Percentiles rank a stretch among this genome's conserved stretches.
Evolutionary conservation across 2,329 filamentous ascomycete species (phyloP).

Genomic region (Clarireedia paspali): DNA sequence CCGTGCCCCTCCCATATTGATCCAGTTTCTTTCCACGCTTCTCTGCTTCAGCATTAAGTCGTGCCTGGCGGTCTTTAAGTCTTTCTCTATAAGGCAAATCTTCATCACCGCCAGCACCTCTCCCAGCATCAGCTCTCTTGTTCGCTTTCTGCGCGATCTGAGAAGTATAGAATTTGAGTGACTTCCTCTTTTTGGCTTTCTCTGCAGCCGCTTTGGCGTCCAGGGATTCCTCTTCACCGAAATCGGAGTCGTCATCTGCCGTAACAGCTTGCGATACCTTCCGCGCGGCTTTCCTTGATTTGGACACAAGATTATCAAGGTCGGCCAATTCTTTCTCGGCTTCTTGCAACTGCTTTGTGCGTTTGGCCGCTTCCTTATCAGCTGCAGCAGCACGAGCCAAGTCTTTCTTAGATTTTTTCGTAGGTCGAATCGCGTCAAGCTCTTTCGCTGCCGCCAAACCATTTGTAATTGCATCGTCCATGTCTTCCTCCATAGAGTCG

Average conservation of each 20-base stretch:
- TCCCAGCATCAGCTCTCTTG: slow-evolving; percentile 66
- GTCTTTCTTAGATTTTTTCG: slow-evolving; percentile 25
- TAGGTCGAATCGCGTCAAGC: not conserved
- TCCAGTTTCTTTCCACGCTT: slow-evolving; percentile 63
- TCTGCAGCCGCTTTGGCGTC: slow-evolving; percentile 74
- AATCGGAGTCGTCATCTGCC: slow-evolving; percentile 76
- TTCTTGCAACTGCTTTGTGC: slow-evolving; percentile 31
- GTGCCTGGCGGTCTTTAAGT: slow-evolving; percentile 73
- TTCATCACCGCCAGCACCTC: slow-evolving; percentile 68
- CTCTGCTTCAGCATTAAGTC: slow-evolving; percentile 84
- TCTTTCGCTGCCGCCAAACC: not conserved
- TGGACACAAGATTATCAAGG: slow-evolving; percentile 23
- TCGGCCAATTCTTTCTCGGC: slow-evolving; percentile 36
- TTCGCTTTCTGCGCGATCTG: slow-evolving; percentile 94
- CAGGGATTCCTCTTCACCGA: slow-evolving; percentile 80
- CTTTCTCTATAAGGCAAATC: slow-evolving; percentile 87
- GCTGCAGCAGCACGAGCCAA: slow-evolving; percentile 33
- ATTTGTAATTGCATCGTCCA: slow-evolving; percentile 25
- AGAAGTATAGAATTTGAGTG: slow-evolving; percentile 93
- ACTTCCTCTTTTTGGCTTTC: slow-evolving; percentile 86
- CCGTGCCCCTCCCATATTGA: slow-evolving; percentile 57
- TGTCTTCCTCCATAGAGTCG: slow-evolving; percentile 11
- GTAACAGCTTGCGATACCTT: slow-evolving; percentile 34
- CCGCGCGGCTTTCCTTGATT: slow-evolving; percentile 17
- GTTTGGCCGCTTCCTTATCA: slow-evolving; percentile 29